Evolutionary conservation across 345 rosid species (phyloP).

Genomic region (Passiflora organensis): DNA sequence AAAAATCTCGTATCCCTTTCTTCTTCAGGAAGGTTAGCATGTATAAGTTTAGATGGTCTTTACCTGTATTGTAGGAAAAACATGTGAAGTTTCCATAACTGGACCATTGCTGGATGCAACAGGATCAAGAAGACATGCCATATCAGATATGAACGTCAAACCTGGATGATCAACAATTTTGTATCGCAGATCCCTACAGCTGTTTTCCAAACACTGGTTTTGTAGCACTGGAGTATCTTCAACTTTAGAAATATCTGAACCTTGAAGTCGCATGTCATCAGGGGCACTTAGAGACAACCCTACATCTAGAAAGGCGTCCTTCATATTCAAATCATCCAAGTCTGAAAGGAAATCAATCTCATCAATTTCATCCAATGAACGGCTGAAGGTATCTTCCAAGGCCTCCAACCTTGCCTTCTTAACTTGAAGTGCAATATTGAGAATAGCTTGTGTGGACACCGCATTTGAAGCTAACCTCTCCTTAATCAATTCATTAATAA

Average conservation of each 20-base stretch:
- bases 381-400: slow-evolving; percentile 19
- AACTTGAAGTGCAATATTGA: slow-evolving; percentile 52
- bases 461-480: slow-evolving; percentile 27
- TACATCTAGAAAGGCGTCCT: slow-evolving; percentile 50
- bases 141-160: slow-evolving; percentile 7
- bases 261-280: slow-evolving; percentile 17
- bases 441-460: slow-evolving; percentile 35
- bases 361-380: slow-evolving; percentile 20
- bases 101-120: slow-evolving; percentile 10
- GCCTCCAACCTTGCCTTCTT: slow-evolving; percentile 53
- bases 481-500: slow-evolving; percentile 45
- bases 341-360: slow-evolving; percentile 35
- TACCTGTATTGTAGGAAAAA: slow-evolving; percentile 31
- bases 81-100: slow-evolving; percentile 17
- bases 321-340: slow-evolving; percentile 41
- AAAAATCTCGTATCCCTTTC: background rate
- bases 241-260: slow-evolving; percentile 38
- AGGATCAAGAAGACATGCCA: slow-evolving; percentile 13
- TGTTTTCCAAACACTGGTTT: slow-evolving; percentile 10
- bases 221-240: slow-evolving; percentile 41
- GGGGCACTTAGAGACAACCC: slow-evolving; percentile 30
- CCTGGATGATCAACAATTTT: slow-evolving; percentile 11
- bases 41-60: background rate
- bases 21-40: background rate
- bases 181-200: slow-evolving; percentile 13